Conservation (phyloP, 345 rosid genomes). For the Acer campestre region DNA sequence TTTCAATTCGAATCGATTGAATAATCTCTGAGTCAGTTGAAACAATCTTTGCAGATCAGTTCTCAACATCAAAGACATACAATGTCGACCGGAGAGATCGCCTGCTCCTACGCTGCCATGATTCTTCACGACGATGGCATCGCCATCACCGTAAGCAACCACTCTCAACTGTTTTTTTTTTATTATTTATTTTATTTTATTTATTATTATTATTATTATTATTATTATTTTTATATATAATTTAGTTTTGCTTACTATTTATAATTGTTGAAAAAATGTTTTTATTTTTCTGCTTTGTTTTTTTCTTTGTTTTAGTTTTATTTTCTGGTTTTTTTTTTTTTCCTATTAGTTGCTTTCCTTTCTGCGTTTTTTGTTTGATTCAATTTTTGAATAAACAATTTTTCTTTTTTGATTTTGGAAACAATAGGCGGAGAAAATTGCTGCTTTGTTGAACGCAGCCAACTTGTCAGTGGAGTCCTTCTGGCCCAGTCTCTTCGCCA, state of each 20-base stretch:
- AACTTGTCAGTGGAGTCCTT: conserved; percentile 53
- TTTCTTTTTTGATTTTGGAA: neutral
- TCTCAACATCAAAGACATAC: neutral
- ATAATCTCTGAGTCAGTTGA: neutral
- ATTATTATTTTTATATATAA: neutral
- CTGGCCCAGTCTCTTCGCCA: conserved; percentile 71
- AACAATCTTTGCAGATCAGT: neutral
- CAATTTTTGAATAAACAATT: neutral
- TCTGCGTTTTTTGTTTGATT: neutral
- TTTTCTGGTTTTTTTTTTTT: too few relatives aligned
- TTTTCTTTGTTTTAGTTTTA: neutral
- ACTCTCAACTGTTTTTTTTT: neutral
- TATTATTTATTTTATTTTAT: too few relatives aligned
- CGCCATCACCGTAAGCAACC: conserved; percentile 46
- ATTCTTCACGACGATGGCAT: conserved; percentile 68
- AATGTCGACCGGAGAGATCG: conserved; percentile 56
- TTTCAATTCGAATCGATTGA: neutral
- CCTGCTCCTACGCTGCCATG: conserved; percentile 67
- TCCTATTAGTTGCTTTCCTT: neutral
- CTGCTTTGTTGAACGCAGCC: conserved; percentile 55
- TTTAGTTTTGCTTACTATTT: neutral
- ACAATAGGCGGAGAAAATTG: conserved; percentile 62
- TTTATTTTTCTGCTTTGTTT: neutral
- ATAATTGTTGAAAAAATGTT: neutral
- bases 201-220: too few relatives aligned